phyloP scores from a whole-genome alignment of 1,284 basidiomycete species.

The Cutaneotrichosporon sp. region DNA sequence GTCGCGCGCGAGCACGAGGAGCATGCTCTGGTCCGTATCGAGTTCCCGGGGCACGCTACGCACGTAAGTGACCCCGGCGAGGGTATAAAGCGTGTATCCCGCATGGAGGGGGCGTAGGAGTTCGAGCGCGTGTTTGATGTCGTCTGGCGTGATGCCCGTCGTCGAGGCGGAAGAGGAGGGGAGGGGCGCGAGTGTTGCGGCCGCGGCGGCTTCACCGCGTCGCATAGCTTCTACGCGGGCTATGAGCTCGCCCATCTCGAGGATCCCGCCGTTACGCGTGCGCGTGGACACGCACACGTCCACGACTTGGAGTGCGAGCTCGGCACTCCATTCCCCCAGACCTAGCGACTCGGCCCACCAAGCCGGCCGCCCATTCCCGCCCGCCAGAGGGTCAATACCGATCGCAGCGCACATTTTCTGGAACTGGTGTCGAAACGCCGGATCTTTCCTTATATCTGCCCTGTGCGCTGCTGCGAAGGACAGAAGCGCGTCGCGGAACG shows the following conservation, averaged over 20 bases:
- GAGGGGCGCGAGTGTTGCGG: neutral
- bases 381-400: conserved; percentile 80
- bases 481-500: conserved; percentile 75
- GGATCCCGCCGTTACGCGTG: conserved; percentile 82
- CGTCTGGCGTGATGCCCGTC: conserved; percentile 62
- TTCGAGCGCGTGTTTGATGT: conserved; percentile 78
- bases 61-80: conserved; percentile 27
- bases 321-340: conserved; percentile 87
- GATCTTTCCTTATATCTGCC: conserved; percentile 75
- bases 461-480: conserved; percentile 79
- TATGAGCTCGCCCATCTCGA: conserved; percentile 80
- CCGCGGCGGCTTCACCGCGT: neutral
- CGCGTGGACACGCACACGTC: conserved; percentile 90
- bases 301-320: conserved; percentile 92
- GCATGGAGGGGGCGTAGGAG: conserved; percentile 79
- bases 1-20: conserved; percentile 67
- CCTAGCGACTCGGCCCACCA: conserved; percentile 87
- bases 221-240: conserved; percentile 70
- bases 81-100: conserved; percentile 70
- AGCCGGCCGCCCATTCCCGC: conserved; percentile 45
- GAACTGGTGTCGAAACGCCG: conserved; percentile 84
- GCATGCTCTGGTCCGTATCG: conserved; percentile 71
- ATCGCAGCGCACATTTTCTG: conserved; percentile 94
- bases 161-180: neutral
- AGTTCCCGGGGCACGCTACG: conserved; percentile 56